phyloP scores from a whole-genome alignment of 805 yeast genomes.

The Kregervanrija pseudodelftensis region DNA sequence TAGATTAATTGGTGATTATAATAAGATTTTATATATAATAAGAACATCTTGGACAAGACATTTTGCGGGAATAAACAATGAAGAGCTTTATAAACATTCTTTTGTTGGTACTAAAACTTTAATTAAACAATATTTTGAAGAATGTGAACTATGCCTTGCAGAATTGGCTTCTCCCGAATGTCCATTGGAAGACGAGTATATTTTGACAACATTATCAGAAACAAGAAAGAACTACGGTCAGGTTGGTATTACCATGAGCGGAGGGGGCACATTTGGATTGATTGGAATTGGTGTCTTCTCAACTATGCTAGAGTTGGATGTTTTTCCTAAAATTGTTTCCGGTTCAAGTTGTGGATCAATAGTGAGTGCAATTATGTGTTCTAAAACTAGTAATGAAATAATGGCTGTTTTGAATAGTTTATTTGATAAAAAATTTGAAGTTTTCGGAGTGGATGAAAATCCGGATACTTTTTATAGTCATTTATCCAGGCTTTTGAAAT shows the following conservation, averaged over 20 bases:
- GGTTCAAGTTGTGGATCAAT: slow-evolving; percentile 97
- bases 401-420: slow-evolving; percentile 51
- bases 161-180: slow-evolving; percentile 32
- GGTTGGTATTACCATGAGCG: slow-evolving; percentile 90
- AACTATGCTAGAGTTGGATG: slow-evolving; percentile 63
- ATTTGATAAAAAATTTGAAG: slow-evolving; percentile 46
- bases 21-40: slow-evolving; percentile 60
- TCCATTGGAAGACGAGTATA: slow-evolving; percentile 56
- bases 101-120: slow-evolving; percentile 79
- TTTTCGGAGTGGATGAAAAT: slow-evolving; percentile 42
- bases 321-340: slow-evolving; percentile 80
- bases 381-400: slow-evolving; percentile 69
- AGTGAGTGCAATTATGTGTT: slow-evolving; percentile 81
- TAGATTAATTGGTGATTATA: slow-evolving; percentile 49
- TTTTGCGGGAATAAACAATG: slow-evolving; percentile 81
- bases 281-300: slow-evolving; percentile 89
- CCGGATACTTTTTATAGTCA: slow-evolving; percentile 46
- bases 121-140: slow-evolving; percentile 76
- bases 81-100: slow-evolving; percentile 67
- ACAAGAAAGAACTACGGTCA: slow-evolving; percentile 89
- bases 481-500: slow-evolving; percentile 60
- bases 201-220: slow-evolving; percentile 74
- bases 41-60: slow-evolving; percentile 83
- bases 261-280: slow-evolving; percentile 92
- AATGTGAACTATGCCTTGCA: slow-evolving; percentile 50